phyloP scores from a whole-genome alignment of 1,284 basidiomycete genomes.

The Sparassis latifolia region DNA sequence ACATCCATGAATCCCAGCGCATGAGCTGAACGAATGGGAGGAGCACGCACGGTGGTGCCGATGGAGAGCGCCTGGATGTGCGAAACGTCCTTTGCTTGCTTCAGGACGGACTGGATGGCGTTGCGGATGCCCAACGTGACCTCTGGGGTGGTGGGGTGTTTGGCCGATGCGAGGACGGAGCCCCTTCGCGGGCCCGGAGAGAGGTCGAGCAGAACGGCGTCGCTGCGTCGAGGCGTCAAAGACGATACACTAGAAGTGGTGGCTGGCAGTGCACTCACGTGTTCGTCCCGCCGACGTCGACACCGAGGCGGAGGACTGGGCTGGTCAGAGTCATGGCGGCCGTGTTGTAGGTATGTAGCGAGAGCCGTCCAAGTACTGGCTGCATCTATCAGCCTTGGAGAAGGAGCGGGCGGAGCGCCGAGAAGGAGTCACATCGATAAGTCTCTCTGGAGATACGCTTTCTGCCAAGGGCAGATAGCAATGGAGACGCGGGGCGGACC shows the following conservation, averaged over 20 bases:
- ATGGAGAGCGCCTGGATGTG: neutral
- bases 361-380: too few species aligned
- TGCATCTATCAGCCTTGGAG: too few species aligned
- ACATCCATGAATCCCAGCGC: neutral
- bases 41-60: neutral
- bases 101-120: neutral
- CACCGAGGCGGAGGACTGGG: neutral
- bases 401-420: too few species aligned
- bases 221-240: neutral
- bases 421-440: too few species aligned
- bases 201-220: neutral
- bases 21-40: too few species aligned
- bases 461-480: too few species aligned
- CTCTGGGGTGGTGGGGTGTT: neutral
- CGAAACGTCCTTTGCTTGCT: neutral
- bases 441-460: too few species aligned
- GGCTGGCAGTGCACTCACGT: neutral
- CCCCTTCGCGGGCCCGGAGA: neutral
- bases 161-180: neutral
- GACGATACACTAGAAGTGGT: neutral
- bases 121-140: neutral
- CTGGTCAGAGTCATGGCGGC: neutral
- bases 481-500: too few species aligned
- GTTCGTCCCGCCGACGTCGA: neutral
- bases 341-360: too few species aligned